Evolutionary conservation across 257 asterid species (phyloP), one percentile per base, ranked within the genome.

Genomic region (Nicotiana attenuata): DNA sequence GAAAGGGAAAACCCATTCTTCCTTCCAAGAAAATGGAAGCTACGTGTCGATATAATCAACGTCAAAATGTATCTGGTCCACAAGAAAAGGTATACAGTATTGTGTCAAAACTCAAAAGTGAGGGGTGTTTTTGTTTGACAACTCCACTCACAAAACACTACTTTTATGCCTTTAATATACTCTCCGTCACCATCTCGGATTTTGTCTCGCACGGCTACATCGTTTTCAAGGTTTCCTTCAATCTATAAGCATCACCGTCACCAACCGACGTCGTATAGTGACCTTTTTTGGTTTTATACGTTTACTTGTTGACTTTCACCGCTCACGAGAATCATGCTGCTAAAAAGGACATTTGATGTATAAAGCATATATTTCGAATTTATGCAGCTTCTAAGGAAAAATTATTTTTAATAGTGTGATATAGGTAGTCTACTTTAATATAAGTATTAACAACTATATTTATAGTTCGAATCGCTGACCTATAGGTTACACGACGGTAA

Each of bases 241-340:
- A 76, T 69, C 28, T 47, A 77, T 79, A 63, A 68, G 87, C 57
- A 84, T 65, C 29, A 78, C 61, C 66, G 85, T 88, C 89, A 1
- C 60, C 47, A n/a, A 81, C 88, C 19, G 47, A 78, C 77, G 41
- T 78, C 87, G 88, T 77, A 55, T 77, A 66, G 20, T 52, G 83
- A 82, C 89, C 31, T 81, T 83, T 14, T 41, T 38, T 71, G 38
- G 78, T 13, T 69, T 20, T 75, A 16, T 75, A 28, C 78, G 68
- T 80, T 75, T 81, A 38, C 71, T 41, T 81, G 45, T 60, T 71
- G 73, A 60, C 82, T n/a, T 64, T 73, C 41, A 60, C 38, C 24
- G 15, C 33, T 10, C 82, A 78, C 82, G 60, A 33, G 73, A 60
- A 60, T 60, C 73, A 60, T 63, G 82, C 26, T 7, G 9, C 22